Percentiles rank a stretch among this genome's conserved stretches.
Evolutionary conservation across 768 basidiomycete genomes (phyloP).

Genomic region (Royoungia palumana): DNA sequence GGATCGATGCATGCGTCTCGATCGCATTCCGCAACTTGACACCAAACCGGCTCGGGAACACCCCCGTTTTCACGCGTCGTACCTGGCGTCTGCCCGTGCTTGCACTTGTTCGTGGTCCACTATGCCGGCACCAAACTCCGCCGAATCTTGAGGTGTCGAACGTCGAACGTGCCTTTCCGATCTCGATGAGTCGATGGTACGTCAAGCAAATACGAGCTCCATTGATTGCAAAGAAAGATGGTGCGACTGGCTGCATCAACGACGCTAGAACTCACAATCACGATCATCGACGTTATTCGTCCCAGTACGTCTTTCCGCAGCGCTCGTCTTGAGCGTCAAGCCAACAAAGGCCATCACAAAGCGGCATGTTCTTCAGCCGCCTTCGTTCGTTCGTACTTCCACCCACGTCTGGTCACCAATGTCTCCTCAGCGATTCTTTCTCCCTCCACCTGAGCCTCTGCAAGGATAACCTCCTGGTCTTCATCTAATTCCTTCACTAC

Average conservation of each 20-base stretch:
- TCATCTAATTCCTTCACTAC: conserved; percentile 89
- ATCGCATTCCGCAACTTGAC: conserved; percentile 90
- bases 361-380: conserved; percentile 86
- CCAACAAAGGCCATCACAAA: conserved; percentile 92
- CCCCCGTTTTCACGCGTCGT: conserved; percentile 97
- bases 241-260: too few relatives aligned
- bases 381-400: conserved; percentile 74
- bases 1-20: conserved; percentile 93
- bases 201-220: too few relatives aligned
- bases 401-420: conserved; percentile 60
- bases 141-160: conserved; percentile 94
- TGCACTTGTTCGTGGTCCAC: conserved; percentile 99
- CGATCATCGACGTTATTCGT: conserved; percentile 38
- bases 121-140: conserved; percentile 90
- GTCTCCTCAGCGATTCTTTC: conserved; percentile 68
- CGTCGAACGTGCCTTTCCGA: conserved; percentile 95
- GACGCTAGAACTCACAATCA: too few relatives aligned
- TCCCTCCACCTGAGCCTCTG: conserved; percentile 62
- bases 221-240: too few relatives aligned
- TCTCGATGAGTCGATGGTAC: conserved; percentile 56
- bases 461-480: conserved; percentile 81
- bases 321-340: conserved; percentile 82
- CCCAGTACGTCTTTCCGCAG: conserved; percentile 75
- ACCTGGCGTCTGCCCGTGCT: conserved; percentile 95
- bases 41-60: conserved; percentile 90